phyloP scores from a whole-genome alignment of 345 rosid genomes.

The Sisymbrium altissimum region DNA sequence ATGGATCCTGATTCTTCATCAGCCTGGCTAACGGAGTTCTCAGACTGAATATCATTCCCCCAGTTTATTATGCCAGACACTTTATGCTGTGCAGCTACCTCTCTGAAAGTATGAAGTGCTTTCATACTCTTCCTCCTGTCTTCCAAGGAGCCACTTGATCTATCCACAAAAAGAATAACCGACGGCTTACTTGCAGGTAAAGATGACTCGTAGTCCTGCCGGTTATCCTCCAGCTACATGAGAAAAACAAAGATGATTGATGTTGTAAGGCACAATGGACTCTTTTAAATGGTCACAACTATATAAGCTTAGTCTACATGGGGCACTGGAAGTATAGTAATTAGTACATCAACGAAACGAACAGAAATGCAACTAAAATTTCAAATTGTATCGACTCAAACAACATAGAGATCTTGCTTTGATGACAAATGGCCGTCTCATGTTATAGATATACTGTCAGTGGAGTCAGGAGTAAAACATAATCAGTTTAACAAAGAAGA shows the following conservation, averaged over 20 bases:
- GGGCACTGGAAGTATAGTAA: background rate
- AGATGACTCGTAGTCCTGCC: slow-evolving; percentile 44
- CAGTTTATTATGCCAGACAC: slow-evolving; percentile 29
- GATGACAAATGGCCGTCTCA: background rate
- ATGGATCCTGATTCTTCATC: slow-evolving; percentile 32
- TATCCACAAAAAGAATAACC: slow-evolving; percentile 77
- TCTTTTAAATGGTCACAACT: background rate
- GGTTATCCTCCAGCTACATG: slow-evolving; percentile 61
- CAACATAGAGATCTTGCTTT: slow-evolving; percentile 7
- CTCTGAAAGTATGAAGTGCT: slow-evolving; percentile 64
- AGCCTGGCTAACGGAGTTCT: slow-evolving; percentile 37
- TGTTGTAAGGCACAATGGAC: background rate
- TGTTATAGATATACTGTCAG: background rate
- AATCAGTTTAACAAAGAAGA: background rate
- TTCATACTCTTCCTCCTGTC: slow-evolving; percentile 55
- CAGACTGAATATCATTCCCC: slow-evolving; percentile 33
- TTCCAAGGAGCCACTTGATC: slow-evolving; percentile 56
- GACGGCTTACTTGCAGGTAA: slow-evolving; percentile 75
- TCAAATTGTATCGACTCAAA: background rate
- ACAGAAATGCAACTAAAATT: background rate
- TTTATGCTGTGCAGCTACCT: slow-evolving; percentile 51
- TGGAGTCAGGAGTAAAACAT: background rate
- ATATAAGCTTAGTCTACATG: slow-evolving; percentile 4
- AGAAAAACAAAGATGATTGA: slow-evolving; percentile 9
- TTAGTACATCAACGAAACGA: background rate